Base-by-base conservation (phyloP, 2,329 filamentous ascomycete species). In the Sclerotinia minor region DNA sequence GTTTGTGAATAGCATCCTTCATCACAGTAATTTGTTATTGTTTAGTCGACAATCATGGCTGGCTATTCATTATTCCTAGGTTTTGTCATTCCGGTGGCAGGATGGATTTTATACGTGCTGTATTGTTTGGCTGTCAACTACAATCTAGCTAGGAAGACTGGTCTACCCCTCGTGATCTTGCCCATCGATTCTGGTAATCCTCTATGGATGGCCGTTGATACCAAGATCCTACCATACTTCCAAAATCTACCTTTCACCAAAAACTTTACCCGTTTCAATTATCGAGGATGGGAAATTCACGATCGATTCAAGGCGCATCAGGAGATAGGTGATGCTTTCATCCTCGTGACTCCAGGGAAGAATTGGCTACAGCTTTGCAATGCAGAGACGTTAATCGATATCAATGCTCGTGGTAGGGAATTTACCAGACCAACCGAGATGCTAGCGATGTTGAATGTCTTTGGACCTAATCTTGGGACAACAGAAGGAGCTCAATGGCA, bases 231-330 rank as follows among this genome's bases (percentile, higher is more conserved):
- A 29, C 32, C 64, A 60, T 66, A 52, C 24, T 60, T 60, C 45
- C 21, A 38, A 60, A 19, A 45, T 19, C 32, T 67, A 17, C 64
- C 64, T n/a, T 67, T 67, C 11, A 41, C 49, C 64, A 52, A 67
- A 50, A 67, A 67, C 32, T 65, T 65, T 21, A 65, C 64, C n/a
- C 64, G 55, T 13, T 67, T 67, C 47, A 60, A 53, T 52, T 67
- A 52, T 17, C 32, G 64, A 29, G 54, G 55, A 52, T 67, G 64
- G 64, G 64, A 67, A 52, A 67, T 67, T 50, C 29, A 61, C 24
- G 64, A 67, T 53, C 54, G 64, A 38, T 67, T 53, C 45, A 45
- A 29, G 24, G 54, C 64, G 6, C 64, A 67, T 32, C 64, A 60
- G 8, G 55, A 67, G 38, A 26, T 67, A 26, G 64, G 64, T 6